Evolutionary conservation across 768 basidiomycete species (phyloP).

Genomic region (Leccinum disarticulatum): DNA sequence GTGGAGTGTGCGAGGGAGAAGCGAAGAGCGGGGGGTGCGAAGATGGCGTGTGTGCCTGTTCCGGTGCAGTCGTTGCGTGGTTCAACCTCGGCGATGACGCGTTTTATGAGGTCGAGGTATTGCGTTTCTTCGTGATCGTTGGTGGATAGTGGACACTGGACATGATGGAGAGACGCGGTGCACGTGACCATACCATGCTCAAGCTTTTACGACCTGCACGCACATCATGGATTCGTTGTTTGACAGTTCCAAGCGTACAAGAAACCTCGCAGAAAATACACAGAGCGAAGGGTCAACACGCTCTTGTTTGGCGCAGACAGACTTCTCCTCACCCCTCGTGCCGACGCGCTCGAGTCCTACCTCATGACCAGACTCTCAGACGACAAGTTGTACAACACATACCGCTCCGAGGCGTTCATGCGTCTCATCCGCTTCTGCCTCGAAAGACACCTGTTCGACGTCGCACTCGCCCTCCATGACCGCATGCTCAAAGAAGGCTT

Average conservation of each 20-base stretch:
- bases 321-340: constrained; percentile 22
- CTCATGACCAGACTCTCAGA: constrained; percentile 25
- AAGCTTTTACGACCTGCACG: not conserved
- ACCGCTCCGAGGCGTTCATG: constrained; percentile 36
- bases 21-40: constrained; percentile 86
- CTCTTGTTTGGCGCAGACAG: constrained; percentile 30
- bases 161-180: not conserved
- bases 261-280: constrained; percentile 15
- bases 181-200: constrained; percentile 13
- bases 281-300: constrained; percentile 25
- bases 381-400: constrained; percentile 28
- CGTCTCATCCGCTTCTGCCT: constrained; percentile 43
- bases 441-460: constrained; percentile 34
- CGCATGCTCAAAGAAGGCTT: constrained; percentile 44
- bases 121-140: constrained; percentile 80
- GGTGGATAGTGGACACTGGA: too few species aligned
- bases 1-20: constrained; percentile 79
- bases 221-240: constrained; percentile 9
- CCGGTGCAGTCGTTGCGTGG: constrained; percentile 88
- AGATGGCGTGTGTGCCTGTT: constrained; percentile 89
- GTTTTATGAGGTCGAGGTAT: constrained; percentile 80
- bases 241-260: not conserved
- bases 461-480: constrained; percentile 42
- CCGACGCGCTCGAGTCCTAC: constrained; percentile 20
- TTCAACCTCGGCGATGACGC: constrained; percentile 76